Evolutionary conservation across 2,329 filamentous ascomycete species (phyloP).

Genomic region (Colletotrichum euphorbiae): DNA sequence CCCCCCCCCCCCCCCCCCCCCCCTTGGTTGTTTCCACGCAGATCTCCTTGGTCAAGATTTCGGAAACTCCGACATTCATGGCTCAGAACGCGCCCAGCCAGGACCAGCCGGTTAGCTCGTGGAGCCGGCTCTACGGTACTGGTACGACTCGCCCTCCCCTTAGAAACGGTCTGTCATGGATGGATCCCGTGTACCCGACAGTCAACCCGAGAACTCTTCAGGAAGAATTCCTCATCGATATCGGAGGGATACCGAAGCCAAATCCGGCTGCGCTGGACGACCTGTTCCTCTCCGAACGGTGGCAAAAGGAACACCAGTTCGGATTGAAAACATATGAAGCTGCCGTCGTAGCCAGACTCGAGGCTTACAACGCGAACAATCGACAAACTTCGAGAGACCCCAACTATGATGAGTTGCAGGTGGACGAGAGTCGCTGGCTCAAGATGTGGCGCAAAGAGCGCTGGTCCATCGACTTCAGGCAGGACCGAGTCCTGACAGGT

Average conservation of each 20-base stretch:
- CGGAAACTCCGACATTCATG: too few species aligned
- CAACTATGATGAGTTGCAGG: neutral
- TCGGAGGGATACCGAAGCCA: neutral
- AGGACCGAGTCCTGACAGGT: neutral
- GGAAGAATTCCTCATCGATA: neutral
- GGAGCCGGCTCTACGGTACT: slow-evolving; percentile 1
- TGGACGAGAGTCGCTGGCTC: slow-evolving; percentile 32
- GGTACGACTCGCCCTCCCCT: slow-evolving; percentile 12
- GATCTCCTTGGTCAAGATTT: too few species aligned
- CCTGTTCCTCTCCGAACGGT: slow-evolving; percentile 21
- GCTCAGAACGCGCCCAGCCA: too few species aligned
- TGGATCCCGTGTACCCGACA: slow-evolving; percentile 15
- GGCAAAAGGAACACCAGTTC: slow-evolving; percentile 2
- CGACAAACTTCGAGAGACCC: neutral
- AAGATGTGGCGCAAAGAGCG: slow-evolving; percentile 26
- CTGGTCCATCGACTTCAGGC: slow-evolving; percentile 32
- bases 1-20: too few species aligned
- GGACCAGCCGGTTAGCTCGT: neutral
- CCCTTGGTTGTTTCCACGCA: too few species aligned
- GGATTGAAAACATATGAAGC: slow-evolving; percentile 39
- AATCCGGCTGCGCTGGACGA: slow-evolving; percentile 20
- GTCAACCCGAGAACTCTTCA: slow-evolving; percentile 22
- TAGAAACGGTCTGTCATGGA: slow-evolving; percentile 23
- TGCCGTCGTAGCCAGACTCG: slow-evolving; percentile 1
- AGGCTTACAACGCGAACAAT: neutral